Conservation (phyloP, 2,329 filamentous ascomycete species). For the Venturia effusa region DNA sequence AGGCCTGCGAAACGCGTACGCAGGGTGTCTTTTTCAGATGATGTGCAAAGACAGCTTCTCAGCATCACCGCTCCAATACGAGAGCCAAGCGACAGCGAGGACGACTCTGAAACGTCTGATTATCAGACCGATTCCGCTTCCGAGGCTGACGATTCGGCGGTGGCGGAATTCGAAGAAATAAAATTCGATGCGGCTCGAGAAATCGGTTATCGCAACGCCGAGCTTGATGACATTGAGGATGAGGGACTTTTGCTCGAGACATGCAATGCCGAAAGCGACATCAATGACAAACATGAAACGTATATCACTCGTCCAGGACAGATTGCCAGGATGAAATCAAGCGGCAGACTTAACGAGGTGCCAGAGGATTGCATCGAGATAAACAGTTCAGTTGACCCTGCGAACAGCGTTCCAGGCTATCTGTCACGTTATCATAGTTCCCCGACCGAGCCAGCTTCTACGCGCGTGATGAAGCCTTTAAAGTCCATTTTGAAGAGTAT, state of each 20-base stretch:
- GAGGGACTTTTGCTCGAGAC: neutral
- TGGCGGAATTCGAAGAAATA: neutral
- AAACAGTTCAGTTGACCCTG: neutral
- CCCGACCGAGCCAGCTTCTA: neutral
- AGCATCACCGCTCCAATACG: neutral
- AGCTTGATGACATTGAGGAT: constrained; percentile 1
- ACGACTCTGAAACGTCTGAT: neutral
- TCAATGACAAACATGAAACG: neutral
- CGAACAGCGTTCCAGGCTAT: neutral
- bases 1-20: neutral
- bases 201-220: neutral
- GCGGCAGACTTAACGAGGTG: neutral
- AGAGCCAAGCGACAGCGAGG: neutral
- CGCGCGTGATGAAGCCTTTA: neutral
- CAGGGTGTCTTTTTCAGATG: neutral
- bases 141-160: neutral
- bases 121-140: neutral
- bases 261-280: neutral
- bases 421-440: neutral
- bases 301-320: neutral
- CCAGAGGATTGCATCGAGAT: neutral
- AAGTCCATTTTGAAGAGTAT: constrained; percentile 7
- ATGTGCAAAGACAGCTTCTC: neutral
- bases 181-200: neutral
- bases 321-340: neutral